Conservation (phyloP, 495 filamentous ascomycete species). For the Geoglossum glabrum region DNA sequence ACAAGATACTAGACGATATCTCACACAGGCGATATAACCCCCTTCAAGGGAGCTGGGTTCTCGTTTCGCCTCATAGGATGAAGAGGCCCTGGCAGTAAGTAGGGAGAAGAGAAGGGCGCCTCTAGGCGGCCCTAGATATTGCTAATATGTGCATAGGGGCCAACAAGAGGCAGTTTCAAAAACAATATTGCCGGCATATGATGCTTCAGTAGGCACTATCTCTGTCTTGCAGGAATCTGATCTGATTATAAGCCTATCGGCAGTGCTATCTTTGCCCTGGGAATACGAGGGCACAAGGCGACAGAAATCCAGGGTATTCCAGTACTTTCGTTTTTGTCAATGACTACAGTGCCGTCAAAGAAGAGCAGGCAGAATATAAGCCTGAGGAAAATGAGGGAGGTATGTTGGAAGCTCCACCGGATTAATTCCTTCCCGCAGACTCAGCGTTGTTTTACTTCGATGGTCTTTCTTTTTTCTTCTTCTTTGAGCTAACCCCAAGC, state of each 20-base stretch:
- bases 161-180: slow-evolving; percentile 71
- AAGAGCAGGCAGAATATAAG: slow-evolving; percentile 58
- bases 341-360: slow-evolving; percentile 93
- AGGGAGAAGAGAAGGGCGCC: not conserved
- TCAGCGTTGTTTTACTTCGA: too few relatives aligned
- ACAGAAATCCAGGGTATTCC: slow-evolving; percentile 68
- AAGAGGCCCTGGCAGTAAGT: slow-evolving; percentile 98
- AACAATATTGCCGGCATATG: slow-evolving; percentile 57
- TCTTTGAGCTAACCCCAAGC: not conserved
- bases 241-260: not conserved
- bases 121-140: too few relatives aligned
- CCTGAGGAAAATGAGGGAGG: slow-evolving; percentile 30
- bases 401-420: slow-evolving; percentile 12
- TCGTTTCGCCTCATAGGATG: slow-evolving; percentile 88
- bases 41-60: slow-evolving; percentile 67
- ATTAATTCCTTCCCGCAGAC: too few relatives aligned
- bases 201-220: slow-evolving; percentile 44
- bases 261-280: slow-evolving; percentile 92
- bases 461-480: slow-evolving; percentile 1
- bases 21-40: slow-evolving; percentile 92
- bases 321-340: slow-evolving; percentile 91
- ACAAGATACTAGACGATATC: slow-evolving; percentile 79
- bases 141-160: slow-evolving; percentile 35
- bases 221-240: too few relatives aligned
- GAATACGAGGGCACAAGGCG: slow-evolving; percentile 79